These are phyloP conservation scores for Eragrostis nindensis DNA, from an alignment of 176 grass and related monocot species.

Conservation along the genomic window DNA sequence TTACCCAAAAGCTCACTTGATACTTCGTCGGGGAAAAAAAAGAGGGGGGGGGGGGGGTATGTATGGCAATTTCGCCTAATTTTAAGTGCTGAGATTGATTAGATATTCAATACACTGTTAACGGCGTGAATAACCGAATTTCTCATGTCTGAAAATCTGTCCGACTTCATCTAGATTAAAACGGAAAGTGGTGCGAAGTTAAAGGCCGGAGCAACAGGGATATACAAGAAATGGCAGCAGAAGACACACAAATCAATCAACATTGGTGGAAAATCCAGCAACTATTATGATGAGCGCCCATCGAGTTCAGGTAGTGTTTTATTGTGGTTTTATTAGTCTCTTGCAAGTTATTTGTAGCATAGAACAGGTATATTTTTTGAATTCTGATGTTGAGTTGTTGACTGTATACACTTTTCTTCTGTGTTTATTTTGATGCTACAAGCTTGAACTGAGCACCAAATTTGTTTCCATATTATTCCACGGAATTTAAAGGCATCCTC, in stretches of 20 bases:
- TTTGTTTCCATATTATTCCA: background rate
- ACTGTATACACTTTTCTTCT: background rate
- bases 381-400: background rate
- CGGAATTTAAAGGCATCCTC: conserved; percentile 3
- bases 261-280: conserved; percentile 52
- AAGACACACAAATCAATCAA: conserved; percentile 69
- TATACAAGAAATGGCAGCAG: conserved; percentile 93
- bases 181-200: conserved; percentile 70
- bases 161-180: conserved; percentile 61
- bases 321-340: background rate
- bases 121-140: background rate
- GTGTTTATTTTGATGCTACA: background rate
- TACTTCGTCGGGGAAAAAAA: too few relatives aligned
- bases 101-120: background rate
- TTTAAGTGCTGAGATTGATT: background rate
- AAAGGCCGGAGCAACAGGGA: conserved; percentile 68
- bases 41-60: too few relatives aligned
- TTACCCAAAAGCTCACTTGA: too few relatives aligned
- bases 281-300: conserved; percentile 39
- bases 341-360: conserved; percentile 3
- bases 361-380: background rate
- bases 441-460: background rate
- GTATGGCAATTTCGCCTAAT: too few relatives aligned
- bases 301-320: conserved; percentile 48
- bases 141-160: background rate